Evolutionary conservation across 2,329 filamentous ascomycete genomes (phyloP).

Genomic region (Ramichloridium luteum): DNA sequence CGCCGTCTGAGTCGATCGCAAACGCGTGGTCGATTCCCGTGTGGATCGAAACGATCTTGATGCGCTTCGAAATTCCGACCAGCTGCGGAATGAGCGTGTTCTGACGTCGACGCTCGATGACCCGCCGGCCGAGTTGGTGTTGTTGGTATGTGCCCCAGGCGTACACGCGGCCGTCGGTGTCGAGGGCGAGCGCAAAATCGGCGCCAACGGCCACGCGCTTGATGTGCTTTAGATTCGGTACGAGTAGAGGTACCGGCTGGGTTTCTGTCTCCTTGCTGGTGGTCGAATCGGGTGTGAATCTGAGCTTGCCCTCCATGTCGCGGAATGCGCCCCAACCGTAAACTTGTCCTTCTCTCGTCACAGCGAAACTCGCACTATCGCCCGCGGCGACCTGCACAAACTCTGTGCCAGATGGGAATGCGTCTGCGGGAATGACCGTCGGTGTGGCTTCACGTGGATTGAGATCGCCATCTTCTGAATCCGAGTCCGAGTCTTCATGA

Average conservation of each 20-base stretch:
- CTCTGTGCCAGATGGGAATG: constrained; percentile 43
- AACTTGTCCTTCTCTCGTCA: constrained; percentile 62
- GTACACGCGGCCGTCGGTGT: constrained; percentile 50
- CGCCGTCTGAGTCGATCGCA: constrained; percentile 53
- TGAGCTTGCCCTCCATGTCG: constrained; percentile 52
- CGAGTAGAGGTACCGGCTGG: constrained; percentile 41
- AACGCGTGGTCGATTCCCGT: constrained; percentile 74
- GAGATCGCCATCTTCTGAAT: constrained; percentile 45
- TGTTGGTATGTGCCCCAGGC: constrained; percentile 65
- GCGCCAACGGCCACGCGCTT: constrained; percentile 51
- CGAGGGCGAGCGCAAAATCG: constrained; percentile 61
- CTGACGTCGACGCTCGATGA: constrained; percentile 46
- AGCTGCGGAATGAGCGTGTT: constrained; percentile 44
- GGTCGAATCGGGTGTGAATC: constrained; percentile 49
- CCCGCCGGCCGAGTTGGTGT: constrained; percentile 53
- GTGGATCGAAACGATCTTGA: constrained; percentile 45
- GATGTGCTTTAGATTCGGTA: constrained; percentile 54
- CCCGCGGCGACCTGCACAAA: constrained; percentile 57
- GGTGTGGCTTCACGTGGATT: constrained; percentile 62
- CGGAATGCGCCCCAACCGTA: constrained; percentile 80
- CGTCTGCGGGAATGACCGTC: constrained; percentile 17
- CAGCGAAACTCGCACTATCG: constrained; percentile 62
- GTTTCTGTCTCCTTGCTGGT: constrained; percentile 38
- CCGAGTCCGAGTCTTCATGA: constrained; percentile 38
- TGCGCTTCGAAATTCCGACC: constrained; percentile 38